Percentiles rank a stretch among this genome's conserved stretches.
Evolutionary conservation across 1,284 basidiomycete species (phyloP).

Genomic region (Ceratobasidium theobromae): DNA sequence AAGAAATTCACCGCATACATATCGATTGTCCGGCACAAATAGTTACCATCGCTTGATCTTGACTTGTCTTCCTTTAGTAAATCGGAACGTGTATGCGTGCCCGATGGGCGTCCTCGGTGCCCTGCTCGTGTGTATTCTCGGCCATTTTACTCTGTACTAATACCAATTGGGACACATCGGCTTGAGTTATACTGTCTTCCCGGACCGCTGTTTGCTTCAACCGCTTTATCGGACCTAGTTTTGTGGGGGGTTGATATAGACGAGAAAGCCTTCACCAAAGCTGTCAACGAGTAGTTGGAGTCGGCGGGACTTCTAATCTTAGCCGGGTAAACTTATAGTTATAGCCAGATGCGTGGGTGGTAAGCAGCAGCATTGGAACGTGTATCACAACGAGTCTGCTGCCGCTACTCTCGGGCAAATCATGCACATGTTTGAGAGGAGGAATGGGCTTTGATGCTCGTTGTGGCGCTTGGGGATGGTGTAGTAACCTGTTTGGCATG

Average conservation of each 20-base stretch:
- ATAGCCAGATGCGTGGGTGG: too few species aligned
- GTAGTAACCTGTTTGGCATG: too few species aligned
- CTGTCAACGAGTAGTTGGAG: too few species aligned
- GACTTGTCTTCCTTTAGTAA: background rate
- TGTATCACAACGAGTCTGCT: slow-evolving; percentile 8
- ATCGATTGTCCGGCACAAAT: background rate
- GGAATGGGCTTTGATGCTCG: background rate
- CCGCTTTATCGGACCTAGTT: too few species aligned
- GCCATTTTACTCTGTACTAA: background rate
- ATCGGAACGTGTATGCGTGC: background rate
- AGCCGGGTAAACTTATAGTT: too few species aligned
- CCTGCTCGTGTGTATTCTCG: background rate
- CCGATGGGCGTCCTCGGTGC: background rate
- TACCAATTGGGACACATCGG: background rate
- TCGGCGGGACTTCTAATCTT: too few species aligned
- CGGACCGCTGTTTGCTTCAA: too few species aligned
- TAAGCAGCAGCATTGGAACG: slow-evolving; percentile 7
- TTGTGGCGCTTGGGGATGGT: slow-evolving; percentile 8
- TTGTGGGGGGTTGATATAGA: too few species aligned
- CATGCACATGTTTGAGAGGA: background rate
- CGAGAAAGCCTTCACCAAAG: too few species aligned
- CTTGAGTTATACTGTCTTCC: too few species aligned
- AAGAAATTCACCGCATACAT: background rate
- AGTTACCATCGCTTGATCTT: background rate
- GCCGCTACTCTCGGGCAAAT: background rate